Conservation (phyloP, 257 asterid species). For the Plectranthus barbatus region DNA sequence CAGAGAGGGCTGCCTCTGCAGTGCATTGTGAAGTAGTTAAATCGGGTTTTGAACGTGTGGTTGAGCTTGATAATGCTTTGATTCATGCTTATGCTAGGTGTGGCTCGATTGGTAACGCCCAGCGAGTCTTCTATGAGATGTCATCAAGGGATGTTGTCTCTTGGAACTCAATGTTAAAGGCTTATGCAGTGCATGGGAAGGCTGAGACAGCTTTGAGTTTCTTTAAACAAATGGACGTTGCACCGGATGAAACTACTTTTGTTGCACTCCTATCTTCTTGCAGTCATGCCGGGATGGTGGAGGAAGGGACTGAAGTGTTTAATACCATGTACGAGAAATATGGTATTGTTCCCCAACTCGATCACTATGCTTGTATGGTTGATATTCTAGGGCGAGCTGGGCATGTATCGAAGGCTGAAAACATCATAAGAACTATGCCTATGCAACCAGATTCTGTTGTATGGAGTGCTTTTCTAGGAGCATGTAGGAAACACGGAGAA, state of each 20-base stretch:
- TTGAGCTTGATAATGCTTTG: constrained; percentile 52
- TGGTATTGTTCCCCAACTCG: constrained; percentile 68
- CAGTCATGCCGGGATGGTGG: constrained; percentile 72
- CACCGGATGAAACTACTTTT: constrained; percentile 61
- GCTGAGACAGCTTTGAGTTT: constrained; percentile 43
- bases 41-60: constrained; percentile 33
- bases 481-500: constrained; percentile 75
- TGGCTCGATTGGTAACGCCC: constrained; percentile 51
- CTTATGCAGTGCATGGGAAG: constrained; percentile 73
- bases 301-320: constrained; percentile 53
- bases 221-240: constrained; percentile 45
- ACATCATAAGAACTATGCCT: constrained; percentile 25
- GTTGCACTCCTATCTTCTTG: constrained; percentile 74
- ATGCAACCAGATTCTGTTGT: constrained; percentile 66
- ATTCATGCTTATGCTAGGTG: constrained; percentile 79
- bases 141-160: constrained; percentile 46
- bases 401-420: constrained; percentile 45
- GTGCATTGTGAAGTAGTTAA: constrained; percentile 51
- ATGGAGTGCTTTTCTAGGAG: constrained; percentile 89
- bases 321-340: constrained; percentile 43
- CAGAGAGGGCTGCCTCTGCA: constrained; percentile 43
- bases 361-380: constrained; percentile 79
- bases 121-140: constrained; percentile 50
- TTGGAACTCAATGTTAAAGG: constrained; percentile 81
- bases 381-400: constrained; percentile 65